Evolutionary conservation across 192 early-diverging fungal species (phyloP), one percentile per base, ranked within the genome.

Genomic region (Geranomyces variabilis): DNA sequence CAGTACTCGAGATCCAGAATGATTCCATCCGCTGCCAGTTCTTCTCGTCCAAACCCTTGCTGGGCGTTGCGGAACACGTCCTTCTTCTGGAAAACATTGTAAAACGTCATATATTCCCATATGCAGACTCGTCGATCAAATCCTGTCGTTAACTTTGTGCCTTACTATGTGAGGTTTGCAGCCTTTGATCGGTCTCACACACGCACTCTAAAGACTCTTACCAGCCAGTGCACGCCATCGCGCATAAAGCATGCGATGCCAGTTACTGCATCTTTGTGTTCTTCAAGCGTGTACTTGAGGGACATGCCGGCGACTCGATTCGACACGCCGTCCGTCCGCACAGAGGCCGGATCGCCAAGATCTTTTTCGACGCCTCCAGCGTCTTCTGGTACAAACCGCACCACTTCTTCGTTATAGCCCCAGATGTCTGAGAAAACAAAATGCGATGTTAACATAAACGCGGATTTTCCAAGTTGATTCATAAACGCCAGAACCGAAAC

Each of bases 1-100:
- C 77, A 66, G 66, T 84, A 85, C 29, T 84, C 85, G 15, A 87
- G 31, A 45, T 77, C 82, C 13, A 87, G 65, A 29, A 88, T 85
- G 17, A 84, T 84, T 15, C 80, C 86, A 73, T 88, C 86, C 5
- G 86, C 86, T 0, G 86, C 86, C 10, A 87, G 64, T 62, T 88
- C 86, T 70, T 88, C 86, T 45, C 72, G 78, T 6, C 70, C 75
- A 34, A 29, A 67, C 10, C 69, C 76, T 17, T 17, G n/a, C 28
- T 73, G 75, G 2, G 26, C 30, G 51, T 80, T 78, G 10, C 75
- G 69, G 46, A 88, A 86, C 10, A 86, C 78, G 66, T 88, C 86
- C 4, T 77, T 77, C 34, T 79, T 41, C 24, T 65, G 53, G 30
- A 72, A 72, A 31, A 51, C 48, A 22, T 21, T 29, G 46, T 29